These are phyloP conservation scores for Dendryphion nanum DNA, from an alignment of 2,329 filamentous ascomycete species.

Conservation along the genomic window DNA sequence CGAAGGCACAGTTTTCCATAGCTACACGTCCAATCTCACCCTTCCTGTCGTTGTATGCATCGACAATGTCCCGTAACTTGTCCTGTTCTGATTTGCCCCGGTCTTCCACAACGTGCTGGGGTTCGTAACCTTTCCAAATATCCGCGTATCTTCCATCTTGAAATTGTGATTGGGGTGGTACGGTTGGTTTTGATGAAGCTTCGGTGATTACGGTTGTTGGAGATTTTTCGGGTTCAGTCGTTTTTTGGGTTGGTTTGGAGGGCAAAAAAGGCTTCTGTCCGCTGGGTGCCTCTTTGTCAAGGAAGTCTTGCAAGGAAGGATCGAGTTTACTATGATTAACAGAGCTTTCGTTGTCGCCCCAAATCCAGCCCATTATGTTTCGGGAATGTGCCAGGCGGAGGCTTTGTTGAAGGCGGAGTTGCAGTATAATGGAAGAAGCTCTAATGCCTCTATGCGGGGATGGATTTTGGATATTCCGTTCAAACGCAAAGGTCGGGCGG, in stretches of 20 bases:
- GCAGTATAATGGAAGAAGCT: conserved; percentile 8
- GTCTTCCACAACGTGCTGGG: conserved; percentile 67
- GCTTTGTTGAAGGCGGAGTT: background rate
- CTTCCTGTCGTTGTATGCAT: conserved; percentile 80
- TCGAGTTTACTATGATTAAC: conserved; percentile 69
- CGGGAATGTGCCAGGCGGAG: too few relatives aligned
- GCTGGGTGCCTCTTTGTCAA: conserved; percentile 76
- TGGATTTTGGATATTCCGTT: too few relatives aligned
- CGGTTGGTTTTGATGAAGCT: conserved; percentile 16
- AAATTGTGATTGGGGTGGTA: conserved; percentile 58
- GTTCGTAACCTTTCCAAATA: conserved; percentile 88
- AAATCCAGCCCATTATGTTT: conserved; percentile 66
- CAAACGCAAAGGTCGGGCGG: too few relatives aligned
- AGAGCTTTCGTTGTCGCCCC: conserved; percentile 46
- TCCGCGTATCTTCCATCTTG: conserved; percentile 76
- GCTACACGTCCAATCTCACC: conserved; percentile 75
- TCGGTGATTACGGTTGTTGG: conserved; percentile 9
- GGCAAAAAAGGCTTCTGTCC: conserved; percentile 53
- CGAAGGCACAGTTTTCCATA: conserved; percentile 87
- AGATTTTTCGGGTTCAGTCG: conserved; percentile 8
- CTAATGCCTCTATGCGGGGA: conserved; percentile 8
- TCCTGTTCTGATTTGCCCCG: conserved; percentile 74
- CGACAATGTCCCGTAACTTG: conserved; percentile 74
- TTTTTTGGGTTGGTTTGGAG: conserved; percentile 26
- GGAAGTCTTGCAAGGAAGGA: conserved; percentile 77